Evolutionary conservation across 495 filamentous ascomycete genomes (phyloP), one percentile per base, ranked within the genome.

Genomic region (Penicillium desertorum): DNA sequence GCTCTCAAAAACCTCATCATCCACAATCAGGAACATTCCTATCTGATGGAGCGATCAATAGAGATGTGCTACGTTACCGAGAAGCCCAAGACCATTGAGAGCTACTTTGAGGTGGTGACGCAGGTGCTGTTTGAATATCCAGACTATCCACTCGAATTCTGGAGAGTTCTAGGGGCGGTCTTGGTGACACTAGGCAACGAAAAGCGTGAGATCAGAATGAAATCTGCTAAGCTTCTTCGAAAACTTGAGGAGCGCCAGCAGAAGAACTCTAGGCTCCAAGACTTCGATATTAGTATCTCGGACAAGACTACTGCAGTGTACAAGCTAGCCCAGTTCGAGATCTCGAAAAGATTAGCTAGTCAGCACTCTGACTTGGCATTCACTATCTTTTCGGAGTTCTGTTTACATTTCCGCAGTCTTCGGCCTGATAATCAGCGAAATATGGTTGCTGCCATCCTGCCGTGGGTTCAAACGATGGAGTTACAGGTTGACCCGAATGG

Each of bases 251-350:
- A 93, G 55, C 84, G 90, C 16, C 88, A 91, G 61, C 86, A 88
- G 65, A 88, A 88, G 62, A 91, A 80, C 62, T 96, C 92, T 5
- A 90, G 92, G 62, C 84, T 98, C 32, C 92, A 96, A 65, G 95
- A 98, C 69, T 95, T 96, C 48, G 95, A 98, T 63, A 96, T 98
- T 62, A 96, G 93, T 68, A 92, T 98, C 44, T 92, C 94, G 2
- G 95, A 98, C 73, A 96, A 96, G 74, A 98, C 94, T 0, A 96
- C 93, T 56, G 94, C 94, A 1, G 93, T 98, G 2, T 98, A 97
- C 71, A 98, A 97, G 71, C 81, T 92, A 17, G 94, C 94, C 4
- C 95, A 98, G 62, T 98, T 97, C 60, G 94, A 98, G 63, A 92
- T 92, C 9, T 98, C 95, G 0, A 91, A 92, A 61, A 76, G 90